A percentile compares a stretch with the other conserved stretches of the same genome.
Evolutionary conservation across 2,329 filamentous ascomycete genomes (phyloP).

Genomic region (Hypoxylon rubiginosum): DNA sequence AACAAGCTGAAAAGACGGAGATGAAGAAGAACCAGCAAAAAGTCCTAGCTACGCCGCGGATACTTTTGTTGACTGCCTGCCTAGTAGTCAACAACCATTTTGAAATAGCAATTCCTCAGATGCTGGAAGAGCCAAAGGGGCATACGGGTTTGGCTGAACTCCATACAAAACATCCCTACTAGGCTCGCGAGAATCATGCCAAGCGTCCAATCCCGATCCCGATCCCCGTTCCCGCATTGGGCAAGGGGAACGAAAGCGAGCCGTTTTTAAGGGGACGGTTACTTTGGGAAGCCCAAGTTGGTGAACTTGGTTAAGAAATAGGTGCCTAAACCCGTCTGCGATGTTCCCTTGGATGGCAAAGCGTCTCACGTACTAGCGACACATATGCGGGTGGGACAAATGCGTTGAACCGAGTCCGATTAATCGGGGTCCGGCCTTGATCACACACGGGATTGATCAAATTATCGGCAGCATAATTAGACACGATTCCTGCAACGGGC

Average conservation of each 20-base stretch:
- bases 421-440: neutral
- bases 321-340: neutral
- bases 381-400: neutral
- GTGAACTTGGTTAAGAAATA: neutral
- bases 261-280: neutral
- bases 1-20: neutral
- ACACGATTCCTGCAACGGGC: too few species aligned
- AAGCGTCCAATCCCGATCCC: conserved; percentile 13
- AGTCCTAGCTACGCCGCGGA: neutral
- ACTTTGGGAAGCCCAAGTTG: neutral
- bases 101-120: neutral
- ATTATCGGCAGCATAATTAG: too few species aligned
- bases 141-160: neutral
- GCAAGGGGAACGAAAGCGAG: too few species aligned
- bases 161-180: neutral
- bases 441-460: neutral
- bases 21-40: neutral
- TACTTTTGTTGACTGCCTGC: neutral
- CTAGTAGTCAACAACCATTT: neutral
- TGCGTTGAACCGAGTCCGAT: neutral
- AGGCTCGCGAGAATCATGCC: neutral
- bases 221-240: conserved; percentile 16
- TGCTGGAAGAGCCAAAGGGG: neutral
- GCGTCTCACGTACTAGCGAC: too few species aligned
- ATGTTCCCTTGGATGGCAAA: neutral